phyloP scores from a whole-genome alignment of 2,329 filamentous ascomycete genomes.

The Fusarium sp. region DNA sequence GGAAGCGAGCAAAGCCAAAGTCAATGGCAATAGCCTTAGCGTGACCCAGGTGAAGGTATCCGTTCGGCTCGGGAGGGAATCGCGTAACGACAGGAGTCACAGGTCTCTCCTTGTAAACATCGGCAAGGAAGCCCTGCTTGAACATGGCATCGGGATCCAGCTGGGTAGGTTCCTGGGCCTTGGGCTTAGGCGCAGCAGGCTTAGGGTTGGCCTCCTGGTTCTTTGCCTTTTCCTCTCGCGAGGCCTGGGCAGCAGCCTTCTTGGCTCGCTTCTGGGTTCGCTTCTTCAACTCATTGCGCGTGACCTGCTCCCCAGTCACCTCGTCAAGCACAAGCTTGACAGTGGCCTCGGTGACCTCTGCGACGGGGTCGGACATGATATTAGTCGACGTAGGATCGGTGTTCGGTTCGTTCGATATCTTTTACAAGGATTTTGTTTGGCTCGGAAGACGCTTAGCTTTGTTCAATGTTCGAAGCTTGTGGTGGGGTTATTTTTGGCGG shows the following conservation, averaged over 20 bases:
- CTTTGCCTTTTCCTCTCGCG: conserved; percentile 54
- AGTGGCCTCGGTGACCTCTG: conserved; percentile 47
- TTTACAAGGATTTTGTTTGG: conserved; percentile 3
- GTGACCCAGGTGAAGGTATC: conserved; percentile 93
- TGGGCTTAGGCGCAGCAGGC: conserved; percentile 57
- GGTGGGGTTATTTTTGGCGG: conserved; percentile 47
- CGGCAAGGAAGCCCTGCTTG: conserved; percentile 80
- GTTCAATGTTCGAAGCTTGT: conserved; percentile 39
- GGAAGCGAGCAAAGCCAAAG: conserved; percentile 90
- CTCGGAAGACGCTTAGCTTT: conserved; percentile 11
- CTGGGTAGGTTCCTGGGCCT: conserved; percentile 57
- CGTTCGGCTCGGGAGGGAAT: conserved; percentile 91
- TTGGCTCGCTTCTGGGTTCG: conserved; percentile 69
- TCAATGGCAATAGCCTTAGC: conserved; percentile 96
- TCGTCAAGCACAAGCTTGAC: conserved; percentile 72
- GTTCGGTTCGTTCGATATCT: conserved; percentile 3
- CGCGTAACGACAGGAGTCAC: conserved; percentile 74
- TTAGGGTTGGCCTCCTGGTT: conserved; percentile 50
- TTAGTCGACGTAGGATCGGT: conserved; percentile 6
- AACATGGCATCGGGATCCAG: conserved; percentile 77
- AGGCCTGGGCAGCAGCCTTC: conserved; percentile 66
- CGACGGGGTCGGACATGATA: conserved; percentile 46
- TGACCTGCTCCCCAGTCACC: conserved; percentile 75
- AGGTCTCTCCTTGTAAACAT: conserved; percentile 77
- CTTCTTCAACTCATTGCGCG: conserved; percentile 74